A percentile compares a stretch with the other conserved stretches of the same genome.
Conservation (phyloP, 805 yeast species). For the Pichia rugopelliculosa region DNA sequence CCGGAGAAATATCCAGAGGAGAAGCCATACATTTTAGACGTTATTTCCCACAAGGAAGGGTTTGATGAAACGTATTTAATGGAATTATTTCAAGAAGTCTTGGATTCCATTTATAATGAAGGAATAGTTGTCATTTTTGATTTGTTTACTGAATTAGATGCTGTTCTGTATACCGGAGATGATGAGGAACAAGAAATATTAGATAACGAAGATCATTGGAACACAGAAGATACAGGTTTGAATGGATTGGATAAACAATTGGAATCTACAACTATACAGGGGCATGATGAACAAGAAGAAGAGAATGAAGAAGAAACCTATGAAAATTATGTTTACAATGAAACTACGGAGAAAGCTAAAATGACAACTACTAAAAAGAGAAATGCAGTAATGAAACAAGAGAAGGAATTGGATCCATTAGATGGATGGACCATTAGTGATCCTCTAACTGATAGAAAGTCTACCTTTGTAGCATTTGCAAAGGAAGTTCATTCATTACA, state of each 20-base stretch:
- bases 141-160: conserved; percentile 59
- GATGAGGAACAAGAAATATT: conserved; percentile 22
- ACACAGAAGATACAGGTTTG: conserved; percentile 12
- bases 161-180: conserved; percentile 35
- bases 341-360: conserved; percentile 22
- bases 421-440: conserved; percentile 73
- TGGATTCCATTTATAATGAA: conserved; percentile 43
- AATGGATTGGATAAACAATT: neutral
- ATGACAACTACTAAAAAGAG: conserved; percentile 9
- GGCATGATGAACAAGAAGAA: conserved; percentile 4
- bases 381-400: neutral
- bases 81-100: conserved; percentile 39
- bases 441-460: conserved; percentile 73
- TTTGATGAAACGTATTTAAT: conserved; percentile 43
- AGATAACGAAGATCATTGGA: conserved; percentile 20
- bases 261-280: neutral
- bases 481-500: conserved; percentile 53
- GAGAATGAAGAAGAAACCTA: conserved; percentile 6
- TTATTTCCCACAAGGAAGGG: conserved; percentile 25
- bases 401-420: conserved; percentile 36
- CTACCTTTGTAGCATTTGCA: conserved; percentile 78
- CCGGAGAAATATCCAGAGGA: conserved; percentile 63
- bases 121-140: conserved; percentile 80
- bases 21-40: conserved; percentile 58
- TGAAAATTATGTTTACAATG: conserved; percentile 21